These are phyloP conservation scores for Cryphonectria naterciae DNA, from an alignment of 2,329 filamentous ascomycete species.

Conservation along the genomic window DNA sequence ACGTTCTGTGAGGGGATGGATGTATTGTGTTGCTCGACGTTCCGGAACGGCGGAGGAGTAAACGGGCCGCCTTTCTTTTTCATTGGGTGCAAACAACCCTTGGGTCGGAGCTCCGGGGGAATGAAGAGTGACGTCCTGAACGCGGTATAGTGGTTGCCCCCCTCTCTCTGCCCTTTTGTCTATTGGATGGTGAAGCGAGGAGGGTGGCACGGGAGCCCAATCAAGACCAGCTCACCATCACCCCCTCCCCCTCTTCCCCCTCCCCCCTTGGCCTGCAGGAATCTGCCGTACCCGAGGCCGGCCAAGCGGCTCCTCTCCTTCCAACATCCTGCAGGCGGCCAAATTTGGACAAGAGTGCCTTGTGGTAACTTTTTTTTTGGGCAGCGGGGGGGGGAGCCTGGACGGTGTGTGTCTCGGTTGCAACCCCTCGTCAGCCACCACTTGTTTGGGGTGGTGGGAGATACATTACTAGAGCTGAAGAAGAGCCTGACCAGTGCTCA, in stretches of 20 bases:
- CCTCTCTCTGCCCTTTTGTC: not conserved
- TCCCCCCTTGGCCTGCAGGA: not conserved
- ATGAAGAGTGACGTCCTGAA: slow-evolving; percentile 1
- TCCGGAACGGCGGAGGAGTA: slow-evolving; percentile 1
- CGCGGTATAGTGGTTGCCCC: not conserved
- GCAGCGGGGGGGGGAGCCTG: not conserved
- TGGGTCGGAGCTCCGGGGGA: not conserved
- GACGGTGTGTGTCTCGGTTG: not conserved
- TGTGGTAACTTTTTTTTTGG: not conserved
- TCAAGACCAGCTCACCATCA: not conserved
- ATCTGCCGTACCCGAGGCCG: not conserved
- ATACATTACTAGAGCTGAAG: not conserved
- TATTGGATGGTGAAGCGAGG: slow-evolving; percentile 10
- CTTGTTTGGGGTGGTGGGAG: not conserved
- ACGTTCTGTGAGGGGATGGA: slow-evolving; percentile 5
- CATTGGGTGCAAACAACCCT: slow-evolving; percentile 3
- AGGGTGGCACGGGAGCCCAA: not conserved
- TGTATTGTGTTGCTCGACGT: not conserved
- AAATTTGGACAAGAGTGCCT: not conserved
- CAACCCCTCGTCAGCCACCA: not conserved
- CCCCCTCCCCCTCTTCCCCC: not conserved
- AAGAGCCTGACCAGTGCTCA: not conserved
- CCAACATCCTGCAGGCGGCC: not conserved
- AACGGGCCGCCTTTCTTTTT: slow-evolving; percentile 13
- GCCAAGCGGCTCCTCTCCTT: not conserved